Percentiles rank a stretch among this genome's conserved stretches.
Conservation (phyloP, 345 rosid genomes). For the Pistacia integerrima region DNA sequence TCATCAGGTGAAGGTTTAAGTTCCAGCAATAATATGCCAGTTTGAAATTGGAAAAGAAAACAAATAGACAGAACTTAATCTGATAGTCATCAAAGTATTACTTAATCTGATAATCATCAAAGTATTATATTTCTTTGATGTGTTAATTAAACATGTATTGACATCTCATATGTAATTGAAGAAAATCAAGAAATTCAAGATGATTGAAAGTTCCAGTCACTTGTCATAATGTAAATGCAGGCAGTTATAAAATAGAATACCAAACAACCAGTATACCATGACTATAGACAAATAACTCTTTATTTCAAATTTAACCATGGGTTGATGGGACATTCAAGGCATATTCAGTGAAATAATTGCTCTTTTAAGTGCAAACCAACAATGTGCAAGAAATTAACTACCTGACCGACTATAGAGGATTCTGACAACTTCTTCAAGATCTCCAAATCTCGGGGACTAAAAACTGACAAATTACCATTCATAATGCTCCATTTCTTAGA, state of each 20-base stretch:
- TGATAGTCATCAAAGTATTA: neutral
- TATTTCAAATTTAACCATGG: neutral
- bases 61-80: neutral
- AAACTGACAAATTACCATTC: conserved; percentile 43
- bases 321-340: neutral
- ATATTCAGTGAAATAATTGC: neutral
- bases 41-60: neutral
- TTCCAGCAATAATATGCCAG: neutral
- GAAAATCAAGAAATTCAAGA: neutral
- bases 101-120: neutral
- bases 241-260: neutral
- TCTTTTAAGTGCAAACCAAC: neutral
- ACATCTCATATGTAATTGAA: neutral
- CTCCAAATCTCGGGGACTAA: conserved; percentile 48
- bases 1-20: neutral
- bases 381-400: conserved; percentile 21
- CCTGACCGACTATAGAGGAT: conserved; percentile 51
- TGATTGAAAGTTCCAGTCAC: neutral
- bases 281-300: neutral
- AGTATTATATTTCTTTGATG: neutral
- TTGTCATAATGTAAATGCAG: neutral
- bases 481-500: conserved; percentile 65
- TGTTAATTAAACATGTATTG: neutral
- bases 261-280: neutral
- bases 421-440: conserved; percentile 36